Conservation (phyloP, 2,329 filamentous ascomycete species). For the Cordyceps pruinosa region DNA sequence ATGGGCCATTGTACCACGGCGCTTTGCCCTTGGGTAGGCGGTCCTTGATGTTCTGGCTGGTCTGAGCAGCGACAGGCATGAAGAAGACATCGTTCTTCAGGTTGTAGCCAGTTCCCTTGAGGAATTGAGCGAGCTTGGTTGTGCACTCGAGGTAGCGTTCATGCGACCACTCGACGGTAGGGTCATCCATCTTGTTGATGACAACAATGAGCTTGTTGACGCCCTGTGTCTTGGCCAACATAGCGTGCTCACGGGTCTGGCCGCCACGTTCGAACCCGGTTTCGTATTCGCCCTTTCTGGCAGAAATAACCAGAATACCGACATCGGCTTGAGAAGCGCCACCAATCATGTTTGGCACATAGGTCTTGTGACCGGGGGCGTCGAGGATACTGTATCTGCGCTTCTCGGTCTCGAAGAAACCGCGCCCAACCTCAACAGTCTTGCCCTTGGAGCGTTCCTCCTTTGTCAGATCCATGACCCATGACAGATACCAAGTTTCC, state of each 20-base stretch:
- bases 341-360: constrained; percentile 97
- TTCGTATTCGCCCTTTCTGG: constrained; percentile 97
- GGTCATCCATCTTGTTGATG: constrained; percentile 99
- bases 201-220: constrained; percentile 93
- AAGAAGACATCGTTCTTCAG: constrained; percentile 87
- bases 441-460: constrained; percentile 96
- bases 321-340: constrained; percentile 90
- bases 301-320: constrained; percentile 90
- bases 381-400: constrained; percentile 94
- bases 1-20: constrained; percentile 83
- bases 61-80: constrained; percentile 93
- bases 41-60: constrained; percentile 79
- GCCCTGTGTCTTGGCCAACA: constrained; percentile 96
- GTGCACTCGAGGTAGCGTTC: constrained; percentile 90
- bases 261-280: constrained; percentile 95
- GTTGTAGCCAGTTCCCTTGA: constrained; percentile 92
- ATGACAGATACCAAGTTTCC: constrained; percentile 98
- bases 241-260: constrained; percentile 94
- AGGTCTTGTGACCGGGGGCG: constrained; percentile 95
- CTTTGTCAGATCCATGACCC: constrained; percentile 94
- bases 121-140: constrained; percentile 76
- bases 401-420: constrained; percentile 95
- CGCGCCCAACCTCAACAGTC: constrained; percentile 93
- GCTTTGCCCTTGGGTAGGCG: constrained; percentile 69
- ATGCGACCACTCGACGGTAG: constrained; percentile 92